These are phyloP conservation scores for Limnomonas spitsbergensis DNA, from an alignment of 139 green algal genomes.

Conservation along the genomic window DNA sequence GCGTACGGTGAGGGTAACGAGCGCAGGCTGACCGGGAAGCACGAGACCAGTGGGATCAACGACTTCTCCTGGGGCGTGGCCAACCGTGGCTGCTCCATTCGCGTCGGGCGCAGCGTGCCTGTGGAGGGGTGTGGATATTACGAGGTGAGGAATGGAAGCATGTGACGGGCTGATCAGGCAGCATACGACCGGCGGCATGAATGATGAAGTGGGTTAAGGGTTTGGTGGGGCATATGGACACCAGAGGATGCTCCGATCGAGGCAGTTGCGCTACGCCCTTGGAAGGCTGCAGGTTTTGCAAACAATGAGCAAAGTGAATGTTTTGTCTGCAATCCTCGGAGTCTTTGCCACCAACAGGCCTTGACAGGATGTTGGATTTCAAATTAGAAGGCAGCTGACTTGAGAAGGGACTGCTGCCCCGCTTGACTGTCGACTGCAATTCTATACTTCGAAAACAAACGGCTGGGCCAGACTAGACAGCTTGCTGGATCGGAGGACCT, in stretches of 20 bases:
- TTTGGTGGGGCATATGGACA: background rate
- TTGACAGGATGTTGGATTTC: too few relatives aligned
- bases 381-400: too few relatives aligned
- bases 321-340: too few relatives aligned
- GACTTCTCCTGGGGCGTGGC: conserved; percentile 96
- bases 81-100: conserved; percentile 93
- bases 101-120: conserved; percentile 69
- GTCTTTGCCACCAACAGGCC: too few relatives aligned
- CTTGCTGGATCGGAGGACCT: too few relatives aligned
- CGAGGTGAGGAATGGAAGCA: conserved; percentile 54
- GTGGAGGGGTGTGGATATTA: conserved; percentile 96
- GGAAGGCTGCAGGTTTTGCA: background rate
- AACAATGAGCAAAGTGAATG: background rate
- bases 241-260: background rate
- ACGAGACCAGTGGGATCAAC: conserved; percentile 90
- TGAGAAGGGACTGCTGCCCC: too few relatives aligned
- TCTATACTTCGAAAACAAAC: too few relatives aligned
- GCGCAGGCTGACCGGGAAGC: conserved; percentile 90
- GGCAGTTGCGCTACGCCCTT: background rate
- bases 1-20: conserved; percentile 86
- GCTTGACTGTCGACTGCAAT: too few relatives aligned
- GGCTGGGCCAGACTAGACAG: too few relatives aligned
- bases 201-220: background rate
- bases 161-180: background rate
- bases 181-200: background rate